A percentile compares a stretch with the other conserved stretches of the same genome.
Evolutionary conservation across 371 early-diverging fungal species (phyloP).

Genomic region (Syncephalastrum monosporum): DNA sequence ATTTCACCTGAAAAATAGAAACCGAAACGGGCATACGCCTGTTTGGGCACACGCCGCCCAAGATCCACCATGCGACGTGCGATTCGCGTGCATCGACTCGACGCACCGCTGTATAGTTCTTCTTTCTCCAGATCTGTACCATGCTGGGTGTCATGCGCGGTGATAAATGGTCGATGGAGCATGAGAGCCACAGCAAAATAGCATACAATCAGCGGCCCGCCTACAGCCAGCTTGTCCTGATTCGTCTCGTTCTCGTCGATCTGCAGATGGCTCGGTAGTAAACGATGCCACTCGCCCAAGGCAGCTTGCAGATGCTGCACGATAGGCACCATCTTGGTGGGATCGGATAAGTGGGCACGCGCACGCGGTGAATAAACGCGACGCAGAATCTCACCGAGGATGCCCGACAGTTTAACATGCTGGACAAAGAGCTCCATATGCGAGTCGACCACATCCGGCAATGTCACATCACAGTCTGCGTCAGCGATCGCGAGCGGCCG

Average conservation of each 20-base stretch:
- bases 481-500: conserved; percentile 41
- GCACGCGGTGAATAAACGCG: conserved; percentile 38
- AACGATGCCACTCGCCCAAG: too few species aligned
- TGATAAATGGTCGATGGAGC: conserved; percentile 52
- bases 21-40: conserved; percentile 4
- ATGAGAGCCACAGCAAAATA: conserved; percentile 39
- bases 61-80: conserved; percentile 1
- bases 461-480: conserved; percentile 38
- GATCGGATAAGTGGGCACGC: conserved; percentile 10
- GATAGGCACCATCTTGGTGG: too few species aligned
- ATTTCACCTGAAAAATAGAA: conserved; percentile 4
- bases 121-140: conserved; percentile 9
- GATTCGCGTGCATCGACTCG: conserved; percentile 1
- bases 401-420: conserved; percentile 32
- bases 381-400: conserved; percentile 36
- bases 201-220: conserved; percentile 46
- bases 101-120: conserved; percentile 1
- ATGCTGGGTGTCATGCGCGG: neutral
- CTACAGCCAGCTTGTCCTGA: conserved; percentile 5
- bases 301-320: too few species aligned
- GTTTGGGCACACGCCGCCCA: neutral
- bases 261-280: neutral
- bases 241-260: conserved; percentile 24
- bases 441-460: conserved; percentile 13
- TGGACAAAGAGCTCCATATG: conserved; percentile 24